Percentiles rank a stretch among this genome's conserved stretches.
phyloP scores from a whole-genome alignment of 352 stramenopile species.

The Pythium oligandrum region DNA sequence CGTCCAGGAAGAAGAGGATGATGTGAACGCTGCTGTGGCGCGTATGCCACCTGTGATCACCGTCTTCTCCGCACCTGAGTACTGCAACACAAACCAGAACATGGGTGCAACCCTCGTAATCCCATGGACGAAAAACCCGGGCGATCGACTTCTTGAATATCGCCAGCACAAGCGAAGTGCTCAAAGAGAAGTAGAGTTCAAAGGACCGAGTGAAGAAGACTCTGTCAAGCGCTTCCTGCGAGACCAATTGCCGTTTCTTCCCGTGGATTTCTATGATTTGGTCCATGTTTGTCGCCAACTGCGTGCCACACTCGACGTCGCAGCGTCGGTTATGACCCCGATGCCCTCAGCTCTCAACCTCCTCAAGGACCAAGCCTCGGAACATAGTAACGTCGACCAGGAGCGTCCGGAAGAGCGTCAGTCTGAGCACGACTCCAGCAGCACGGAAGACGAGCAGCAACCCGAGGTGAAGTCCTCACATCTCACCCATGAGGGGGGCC shows the following conservation, averaged over 20 bases:
- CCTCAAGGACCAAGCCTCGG: background rate
- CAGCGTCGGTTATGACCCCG: constrained; percentile 12
- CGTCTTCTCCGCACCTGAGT: constrained; percentile 81
- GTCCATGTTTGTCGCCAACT: constrained; percentile 58
- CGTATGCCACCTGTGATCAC: constrained; percentile 58
- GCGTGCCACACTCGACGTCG: constrained; percentile 36
- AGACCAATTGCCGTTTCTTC: constrained; percentile 65
- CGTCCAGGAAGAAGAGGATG: background rate
- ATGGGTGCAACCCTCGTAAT: constrained; percentile 72
- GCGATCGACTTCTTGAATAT: constrained; percentile 42
- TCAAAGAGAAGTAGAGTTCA: constrained; percentile 48
- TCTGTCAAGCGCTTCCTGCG: constrained; percentile 46
- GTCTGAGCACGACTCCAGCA: constrained; percentile 9
- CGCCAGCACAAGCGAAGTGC: constrained; percentile 66
- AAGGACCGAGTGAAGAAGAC: constrained; percentile 45
- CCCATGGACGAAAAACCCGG: constrained; percentile 32
- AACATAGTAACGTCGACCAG: background rate
- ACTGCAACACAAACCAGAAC: constrained; percentile 83
- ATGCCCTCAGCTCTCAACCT: constrained; percentile 13
- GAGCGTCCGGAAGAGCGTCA: constrained; percentile 5
- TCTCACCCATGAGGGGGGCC: constrained; percentile 1
- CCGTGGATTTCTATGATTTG: constrained; percentile 75
- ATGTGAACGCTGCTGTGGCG: background rate
- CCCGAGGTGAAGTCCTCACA: background rate
- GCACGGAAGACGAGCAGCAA: constrained; percentile 5